Conservation (phyloP, 805 yeast species). For the Metschnikowia baotianmanensis region DNA sequence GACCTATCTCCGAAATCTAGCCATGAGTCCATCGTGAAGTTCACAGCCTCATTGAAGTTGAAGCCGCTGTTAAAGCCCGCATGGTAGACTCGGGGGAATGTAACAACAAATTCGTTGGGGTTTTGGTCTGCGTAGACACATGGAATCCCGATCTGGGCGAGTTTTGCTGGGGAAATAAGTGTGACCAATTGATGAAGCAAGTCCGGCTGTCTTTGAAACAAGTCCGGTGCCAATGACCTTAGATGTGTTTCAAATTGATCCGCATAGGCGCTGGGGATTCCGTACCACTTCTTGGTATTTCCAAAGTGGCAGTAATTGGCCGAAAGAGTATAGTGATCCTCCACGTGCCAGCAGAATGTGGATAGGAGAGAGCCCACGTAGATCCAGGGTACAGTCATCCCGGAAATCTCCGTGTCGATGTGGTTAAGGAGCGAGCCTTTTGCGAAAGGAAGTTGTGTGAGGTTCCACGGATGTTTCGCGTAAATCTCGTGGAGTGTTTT, state of each 20-base stretch:
- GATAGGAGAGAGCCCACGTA: slow-evolving; percentile 87
- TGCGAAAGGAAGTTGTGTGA: slow-evolving; percentile 69
- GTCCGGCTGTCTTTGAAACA: slow-evolving; percentile 82
- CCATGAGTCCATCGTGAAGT: slow-evolving; percentile 71
- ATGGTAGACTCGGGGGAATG: slow-evolving; percentile 45
- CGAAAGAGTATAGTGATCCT: slow-evolving; percentile 88
- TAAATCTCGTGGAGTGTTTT: slow-evolving; percentile 28
- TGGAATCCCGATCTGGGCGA: slow-evolving; percentile 44
- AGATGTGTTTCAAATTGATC: slow-evolving; percentile 63
- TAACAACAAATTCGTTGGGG: slow-evolving; percentile 53
- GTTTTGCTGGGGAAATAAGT: slow-evolving; percentile 65
- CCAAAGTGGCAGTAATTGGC: slow-evolving; percentile 93
- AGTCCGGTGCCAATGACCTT: slow-evolving; percentile 69
- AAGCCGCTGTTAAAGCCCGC: slow-evolving; percentile 47
- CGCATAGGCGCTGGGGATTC: slow-evolving; percentile 71
- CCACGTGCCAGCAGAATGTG: slow-evolving; percentile 96
- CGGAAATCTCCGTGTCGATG: slow-evolving; percentile 69
- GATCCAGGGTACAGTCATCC: slow-evolving; percentile 95
- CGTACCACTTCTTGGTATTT: slow-evolving; percentile 90
- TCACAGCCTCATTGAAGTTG: slow-evolving; percentile 47
- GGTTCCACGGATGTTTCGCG: slow-evolving; percentile 67
- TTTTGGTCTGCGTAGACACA: slow-evolving; percentile 61
- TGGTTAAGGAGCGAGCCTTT: slow-evolving; percentile 67
- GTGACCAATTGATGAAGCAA: slow-evolving; percentile 83
- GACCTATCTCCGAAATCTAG: slow-evolving; percentile 55